Evolutionary conservation across 495 filamentous ascomycete genomes (phyloP).

Genomic region (Letharia columbiana): DNA sequence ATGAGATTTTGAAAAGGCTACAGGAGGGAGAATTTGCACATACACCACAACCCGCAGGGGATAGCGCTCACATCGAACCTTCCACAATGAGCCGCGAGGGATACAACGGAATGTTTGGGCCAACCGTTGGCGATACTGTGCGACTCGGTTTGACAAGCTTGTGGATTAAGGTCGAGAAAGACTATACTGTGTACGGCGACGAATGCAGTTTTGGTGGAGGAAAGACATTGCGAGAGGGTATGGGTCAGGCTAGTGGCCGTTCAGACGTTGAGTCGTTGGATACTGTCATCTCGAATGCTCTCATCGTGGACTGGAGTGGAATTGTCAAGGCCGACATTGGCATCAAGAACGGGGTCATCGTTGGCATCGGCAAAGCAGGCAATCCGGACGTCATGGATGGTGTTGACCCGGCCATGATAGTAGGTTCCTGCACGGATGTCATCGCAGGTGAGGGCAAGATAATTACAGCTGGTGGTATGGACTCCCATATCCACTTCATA

Average conservation of each 20-base stretch:
- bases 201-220: slow-evolving; percentile 95
- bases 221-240: slow-evolving; percentile 89
- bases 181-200: slow-evolving; percentile 77
- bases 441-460: slow-evolving; percentile 92
- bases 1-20: slow-evolving; percentile 59
- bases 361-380: slow-evolving; percentile 89
- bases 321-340: slow-evolving; percentile 98
- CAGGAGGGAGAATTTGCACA: slow-evolving; percentile 70
- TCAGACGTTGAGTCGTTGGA: slow-evolving; percentile 65
- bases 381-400: slow-evolving; percentile 96
- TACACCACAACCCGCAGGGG: slow-evolving; percentile 51
- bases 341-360: slow-evolving; percentile 79
- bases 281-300: slow-evolving; percentile 83
- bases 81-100: slow-evolving; percentile 67
- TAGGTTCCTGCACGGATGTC: slow-evolving; percentile 91
- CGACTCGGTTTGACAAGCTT: slow-evolving; percentile 77
- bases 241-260: slow-evolving; percentile 84
- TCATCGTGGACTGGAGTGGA: slow-evolving; percentile 85
- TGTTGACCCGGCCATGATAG: slow-evolving; percentile 67
- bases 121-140: slow-evolving; percentile 78
- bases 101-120: slow-evolving; percentile 86
- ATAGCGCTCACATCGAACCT: slow-evolving; percentile 46
- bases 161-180: slow-evolving; percentile 88
- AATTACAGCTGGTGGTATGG: slow-evolving; percentile 83
- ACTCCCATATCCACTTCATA: slow-evolving; percentile 94